Evolutionary conservation across 1,284 basidiomycete species (phyloP).

Genomic region (Taiwanofungus camphoratus): DNA sequence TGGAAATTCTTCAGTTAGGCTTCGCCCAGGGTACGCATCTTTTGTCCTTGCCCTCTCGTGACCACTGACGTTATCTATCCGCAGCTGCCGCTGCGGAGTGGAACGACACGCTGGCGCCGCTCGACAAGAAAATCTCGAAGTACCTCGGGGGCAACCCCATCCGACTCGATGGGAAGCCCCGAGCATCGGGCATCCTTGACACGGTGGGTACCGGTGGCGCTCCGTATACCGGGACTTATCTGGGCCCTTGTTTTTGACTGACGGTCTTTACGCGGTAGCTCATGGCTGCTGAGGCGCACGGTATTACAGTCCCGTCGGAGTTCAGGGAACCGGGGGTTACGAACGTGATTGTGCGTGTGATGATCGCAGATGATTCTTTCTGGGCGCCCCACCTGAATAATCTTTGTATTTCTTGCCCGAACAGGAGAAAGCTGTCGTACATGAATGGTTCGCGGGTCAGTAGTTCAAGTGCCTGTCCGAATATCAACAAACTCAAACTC

Average conservation of each 20-base stretch:
- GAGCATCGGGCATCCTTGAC: constrained; percentile 77
- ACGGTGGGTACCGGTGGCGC: constrained; percentile 57
- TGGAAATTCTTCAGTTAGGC: constrained; percentile 55
- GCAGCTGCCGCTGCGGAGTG: constrained; percentile 60
- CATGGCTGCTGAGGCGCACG: constrained; percentile 65
- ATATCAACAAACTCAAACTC: constrained; percentile 1
- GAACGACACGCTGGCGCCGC: constrained; percentile 57
- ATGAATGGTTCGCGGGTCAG: constrained; percentile 76
- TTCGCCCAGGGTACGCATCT: constrained; percentile 47
- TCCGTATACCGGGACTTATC: too few relatives aligned
- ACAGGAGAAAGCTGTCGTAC: constrained; percentile 69
- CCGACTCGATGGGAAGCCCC: constrained; percentile 70
- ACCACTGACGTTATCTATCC: background rate
- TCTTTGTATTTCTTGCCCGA: background rate
- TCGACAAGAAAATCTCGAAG: constrained; percentile 64
- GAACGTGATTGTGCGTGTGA: constrained; percentile 55
- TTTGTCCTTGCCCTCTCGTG: background rate
- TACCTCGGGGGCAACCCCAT: constrained; percentile 68
- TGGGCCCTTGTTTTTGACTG: background rate
- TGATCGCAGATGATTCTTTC: constrained; percentile 25
- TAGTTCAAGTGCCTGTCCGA: constrained; percentile 9
- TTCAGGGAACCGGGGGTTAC: constrained; percentile 58
- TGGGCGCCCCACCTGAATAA: background rate
- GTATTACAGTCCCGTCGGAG: constrained; percentile 61
- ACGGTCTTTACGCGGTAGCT: constrained; percentile 34